These are phyloP conservation scores for Rhinocladiella similis DNA, from an alignment of 2,329 filamentous ascomycete species.

Conservation along the genomic window DNA sequence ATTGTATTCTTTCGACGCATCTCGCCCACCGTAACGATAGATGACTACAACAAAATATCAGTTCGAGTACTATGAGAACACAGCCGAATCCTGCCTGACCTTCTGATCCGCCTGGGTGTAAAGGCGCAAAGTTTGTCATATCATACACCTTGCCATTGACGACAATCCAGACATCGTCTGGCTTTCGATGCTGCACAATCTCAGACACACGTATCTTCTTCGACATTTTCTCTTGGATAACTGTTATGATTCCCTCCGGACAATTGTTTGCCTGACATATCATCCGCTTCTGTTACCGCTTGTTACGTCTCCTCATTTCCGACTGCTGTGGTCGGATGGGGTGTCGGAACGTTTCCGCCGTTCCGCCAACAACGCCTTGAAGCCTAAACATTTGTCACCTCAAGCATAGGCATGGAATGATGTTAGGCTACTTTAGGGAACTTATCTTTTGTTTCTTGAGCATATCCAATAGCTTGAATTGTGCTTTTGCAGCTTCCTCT, in stretches of 20 bases:
- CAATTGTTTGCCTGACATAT: too few species aligned
- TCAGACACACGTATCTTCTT: too few species aligned
- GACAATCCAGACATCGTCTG: constrained; percentile 63
- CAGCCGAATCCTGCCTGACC: not conserved
- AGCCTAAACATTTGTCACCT: not conserved
- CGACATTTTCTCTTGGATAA: too few species aligned
- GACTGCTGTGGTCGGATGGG: too few species aligned
- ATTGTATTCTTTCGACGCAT: constrained; percentile 52
- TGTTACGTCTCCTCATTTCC: too few species aligned
- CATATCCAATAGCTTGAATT: too few species aligned
- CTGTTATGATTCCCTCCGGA: too few species aligned
- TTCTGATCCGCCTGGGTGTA: constrained; percentile 60
- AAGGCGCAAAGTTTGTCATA: constrained; percentile 62
- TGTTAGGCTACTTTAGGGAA: not conserved
- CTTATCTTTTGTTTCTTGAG: too few species aligned
- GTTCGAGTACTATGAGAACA: too few species aligned
- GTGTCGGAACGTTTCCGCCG: not conserved
- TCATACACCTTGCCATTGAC: constrained; percentile 70
- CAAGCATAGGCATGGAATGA: not conserved
- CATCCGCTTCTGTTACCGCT: too few species aligned
- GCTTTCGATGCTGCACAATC: constrained; percentile 42
- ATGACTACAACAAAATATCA: constrained; percentile 49
- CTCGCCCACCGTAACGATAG: constrained; percentile 74
- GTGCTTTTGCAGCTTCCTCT: too few species aligned
- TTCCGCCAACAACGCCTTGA: not conserved